A percentile compares a stretch with the other conserved stretches of the same genome.
These are phyloP conservation scores for Umbelopsis ramanniana DNA, from an alignment of 192 early-diverging fungal genomes.

Conservation along the genomic window DNA sequence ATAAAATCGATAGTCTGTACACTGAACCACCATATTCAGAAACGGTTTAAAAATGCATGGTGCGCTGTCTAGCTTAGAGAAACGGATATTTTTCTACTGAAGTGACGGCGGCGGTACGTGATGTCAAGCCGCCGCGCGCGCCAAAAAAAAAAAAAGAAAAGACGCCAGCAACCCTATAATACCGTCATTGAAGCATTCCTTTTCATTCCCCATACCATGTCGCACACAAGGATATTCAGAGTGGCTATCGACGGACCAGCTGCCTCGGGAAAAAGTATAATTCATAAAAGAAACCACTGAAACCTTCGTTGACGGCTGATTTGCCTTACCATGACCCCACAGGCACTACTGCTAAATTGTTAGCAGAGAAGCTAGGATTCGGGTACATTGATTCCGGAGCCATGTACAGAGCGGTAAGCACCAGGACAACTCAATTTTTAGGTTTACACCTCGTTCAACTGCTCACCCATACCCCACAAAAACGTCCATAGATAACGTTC, in stretches of 20 bases:
- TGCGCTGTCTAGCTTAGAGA: too few relatives aligned
- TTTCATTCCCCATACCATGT: conserved; percentile 4
- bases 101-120: too few relatives aligned
- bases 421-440: background rate
- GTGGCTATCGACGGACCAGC: conserved; percentile 85
- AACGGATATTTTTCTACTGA: too few relatives aligned
- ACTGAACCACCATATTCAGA: too few relatives aligned
- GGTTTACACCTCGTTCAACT: background rate
- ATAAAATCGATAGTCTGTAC: too few relatives aligned
- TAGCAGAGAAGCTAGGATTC: conserved; percentile 68
- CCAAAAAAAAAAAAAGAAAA: too few relatives aligned
- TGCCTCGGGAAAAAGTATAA: conserved; percentile 80
- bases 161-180: too few relatives aligned
- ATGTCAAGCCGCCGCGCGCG: too few relatives aligned
- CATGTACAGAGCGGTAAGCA: conserved; percentile 59
- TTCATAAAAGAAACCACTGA: background rate
- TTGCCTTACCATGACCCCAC: background rate
- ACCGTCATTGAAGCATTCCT: too few relatives aligned
- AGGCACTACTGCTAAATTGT: conserved; percentile 73
- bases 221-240: conserved; percentile 45
- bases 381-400: conserved; percentile 81
- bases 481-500: conserved; percentile 43
- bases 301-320: background rate
- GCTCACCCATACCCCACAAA: background rate
- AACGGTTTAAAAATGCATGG: too few relatives aligned